A percentile compares a stretch with the other conserved stretches of the same genome.
phyloP scores from a whole-genome alignment of 2,329 filamentous ascomycete species.

The Blastomyces gilchristii region DNA sequence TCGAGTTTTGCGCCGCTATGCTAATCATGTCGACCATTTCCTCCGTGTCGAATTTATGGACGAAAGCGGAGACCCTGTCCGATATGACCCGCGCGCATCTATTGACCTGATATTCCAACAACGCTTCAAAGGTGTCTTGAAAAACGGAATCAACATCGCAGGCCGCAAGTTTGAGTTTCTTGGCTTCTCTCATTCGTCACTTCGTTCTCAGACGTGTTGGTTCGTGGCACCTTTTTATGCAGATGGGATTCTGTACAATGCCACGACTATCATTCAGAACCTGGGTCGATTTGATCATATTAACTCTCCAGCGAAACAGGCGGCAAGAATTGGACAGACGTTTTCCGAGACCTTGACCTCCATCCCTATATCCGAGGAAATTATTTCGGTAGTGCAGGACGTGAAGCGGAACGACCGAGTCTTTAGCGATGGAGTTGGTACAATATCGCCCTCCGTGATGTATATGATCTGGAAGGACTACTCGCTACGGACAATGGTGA shows the following conservation, averaged over 20 bases:
- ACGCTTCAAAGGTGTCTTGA: slow-evolving; percentile 53
- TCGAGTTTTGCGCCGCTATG: slow-evolving; percentile 58
- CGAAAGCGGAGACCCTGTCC: slow-evolving; percentile 57
- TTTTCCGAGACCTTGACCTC: slow-evolving; percentile 66
- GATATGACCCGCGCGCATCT: slow-evolving; percentile 44
- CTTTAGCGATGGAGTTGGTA: slow-evolving; percentile 74
- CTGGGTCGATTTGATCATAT: slow-evolving; percentile 45
- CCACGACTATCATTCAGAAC: slow-evolving; percentile 33
- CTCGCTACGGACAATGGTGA: slow-evolving; percentile 17
- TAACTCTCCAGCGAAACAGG: slow-evolving; percentile 46
- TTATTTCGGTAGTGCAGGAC: slow-evolving; percentile 21
- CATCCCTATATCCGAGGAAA: slow-evolving; percentile 37
- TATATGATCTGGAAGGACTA: slow-evolving; percentile 47
- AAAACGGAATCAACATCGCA: slow-evolving; percentile 51
- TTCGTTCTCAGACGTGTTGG: slow-evolving; percentile 61
- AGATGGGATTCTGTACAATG: slow-evolving; percentile 24
- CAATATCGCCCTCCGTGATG: slow-evolving; percentile 53
- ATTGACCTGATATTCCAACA: slow-evolving; percentile 43
- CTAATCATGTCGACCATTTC: slow-evolving; percentile 51
- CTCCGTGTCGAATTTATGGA: slow-evolving; percentile 63
- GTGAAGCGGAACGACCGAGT: slow-evolving; percentile 41
- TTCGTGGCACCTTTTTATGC: slow-evolving; percentile 41
- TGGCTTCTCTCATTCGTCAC: slow-evolving; percentile 69
- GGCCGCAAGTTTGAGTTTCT: slow-evolving; percentile 56
- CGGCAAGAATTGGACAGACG: slow-evolving; percentile 52